Evolutionary conservation across 2,329 filamentous ascomycete species (phyloP).

Genomic region (Penicillium hordei): DNA sequence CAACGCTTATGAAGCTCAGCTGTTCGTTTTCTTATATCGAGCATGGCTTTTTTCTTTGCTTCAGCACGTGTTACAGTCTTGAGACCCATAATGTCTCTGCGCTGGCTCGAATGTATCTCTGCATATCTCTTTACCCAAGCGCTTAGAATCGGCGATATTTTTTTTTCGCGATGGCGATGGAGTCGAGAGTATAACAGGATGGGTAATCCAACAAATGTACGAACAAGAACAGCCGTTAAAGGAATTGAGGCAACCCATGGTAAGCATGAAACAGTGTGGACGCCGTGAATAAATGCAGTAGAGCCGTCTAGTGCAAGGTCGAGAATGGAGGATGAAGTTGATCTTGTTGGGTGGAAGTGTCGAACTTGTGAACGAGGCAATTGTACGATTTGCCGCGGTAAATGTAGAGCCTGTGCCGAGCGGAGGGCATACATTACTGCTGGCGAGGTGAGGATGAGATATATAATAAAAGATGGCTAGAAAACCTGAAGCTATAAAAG

Average conservation of each 20-base stretch:
- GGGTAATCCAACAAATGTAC: slow-evolving; percentile 50
- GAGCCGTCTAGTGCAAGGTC: slow-evolving; percentile 46
- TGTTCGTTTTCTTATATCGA: slow-evolving; percentile 17
- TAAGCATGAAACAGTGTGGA: slow-evolving; percentile 53
- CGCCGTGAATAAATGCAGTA: slow-evolving; percentile 47
- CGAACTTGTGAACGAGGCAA: slow-evolving; percentile 35
- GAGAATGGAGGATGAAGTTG: slow-evolving; percentile 36
- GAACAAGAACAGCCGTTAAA: slow-evolving; percentile 54
- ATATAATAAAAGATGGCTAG: not conserved
- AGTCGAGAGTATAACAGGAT: slow-evolving; percentile 46
- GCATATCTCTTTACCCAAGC: slow-evolving; percentile 35
- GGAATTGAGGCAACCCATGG: slow-evolving; percentile 58
- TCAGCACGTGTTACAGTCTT: not conserved
- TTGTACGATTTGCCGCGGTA: not conserved
- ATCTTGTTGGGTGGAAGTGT: slow-evolving; percentile 53
- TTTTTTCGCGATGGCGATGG: slow-evolving; percentile 42
- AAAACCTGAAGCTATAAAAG: not conserved
- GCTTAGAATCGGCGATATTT: slow-evolving; percentile 44
- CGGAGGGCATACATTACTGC: slow-evolving; percentile 18
- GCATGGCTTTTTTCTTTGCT: slow-evolving; percentile 24
- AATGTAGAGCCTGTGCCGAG: slow-evolving; percentile 2
- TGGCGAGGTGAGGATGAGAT: not conserved
- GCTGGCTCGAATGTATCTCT: not conserved
- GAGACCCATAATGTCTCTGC: fast-evolving
- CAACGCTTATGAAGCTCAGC: slow-evolving; percentile 36